These are phyloP conservation scores for Nakazawaea ambrosiae DNA, from an alignment of 805 yeast genomes.

Conservation along the genomic window DNA sequence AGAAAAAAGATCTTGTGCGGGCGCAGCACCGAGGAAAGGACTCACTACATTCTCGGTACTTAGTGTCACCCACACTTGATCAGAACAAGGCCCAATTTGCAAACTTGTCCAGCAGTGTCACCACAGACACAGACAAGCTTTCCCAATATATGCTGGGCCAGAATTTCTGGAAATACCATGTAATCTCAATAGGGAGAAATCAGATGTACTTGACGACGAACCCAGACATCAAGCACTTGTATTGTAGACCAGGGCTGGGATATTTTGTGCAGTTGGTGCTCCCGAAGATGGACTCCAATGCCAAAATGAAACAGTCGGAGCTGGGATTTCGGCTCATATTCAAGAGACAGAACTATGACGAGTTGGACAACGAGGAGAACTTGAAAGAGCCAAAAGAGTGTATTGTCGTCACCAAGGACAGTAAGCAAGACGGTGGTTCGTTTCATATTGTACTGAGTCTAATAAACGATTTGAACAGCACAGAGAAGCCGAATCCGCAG, in stretches of 20 bases:
- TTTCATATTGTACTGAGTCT: constrained; percentile 12
- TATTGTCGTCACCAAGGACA: constrained; percentile 19
- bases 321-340: constrained; percentile 27
- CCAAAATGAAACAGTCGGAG: constrained; percentile 9
- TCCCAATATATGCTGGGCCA: constrained; percentile 14
- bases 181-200: constrained; percentile 39
- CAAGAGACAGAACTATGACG: constrained; percentile 18
- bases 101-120: background rate
- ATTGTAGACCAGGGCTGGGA: constrained; percentile 57
- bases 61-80: background rate
- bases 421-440: constrained; percentile 15
- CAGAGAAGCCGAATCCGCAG: constrained; percentile 1
- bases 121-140: constrained; percentile 5
- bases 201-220: constrained; percentile 60
- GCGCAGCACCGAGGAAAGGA: too few relatives aligned
- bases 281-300: background rate
- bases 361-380: constrained; percentile 9
- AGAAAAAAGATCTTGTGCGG: background rate
- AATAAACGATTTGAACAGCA: constrained; percentile 14
- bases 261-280: constrained; percentile 32
- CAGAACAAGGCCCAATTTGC: background rate
- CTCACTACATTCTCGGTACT: too few relatives aligned
- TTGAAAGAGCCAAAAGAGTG: constrained; percentile 8
- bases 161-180: constrained; percentile 58
- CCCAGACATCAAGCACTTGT: constrained; percentile 53